These are phyloP conservation scores for Chlorella sp. DNA, from an alignment of 139 green algal species.

Conservation along the genomic window DNA sequence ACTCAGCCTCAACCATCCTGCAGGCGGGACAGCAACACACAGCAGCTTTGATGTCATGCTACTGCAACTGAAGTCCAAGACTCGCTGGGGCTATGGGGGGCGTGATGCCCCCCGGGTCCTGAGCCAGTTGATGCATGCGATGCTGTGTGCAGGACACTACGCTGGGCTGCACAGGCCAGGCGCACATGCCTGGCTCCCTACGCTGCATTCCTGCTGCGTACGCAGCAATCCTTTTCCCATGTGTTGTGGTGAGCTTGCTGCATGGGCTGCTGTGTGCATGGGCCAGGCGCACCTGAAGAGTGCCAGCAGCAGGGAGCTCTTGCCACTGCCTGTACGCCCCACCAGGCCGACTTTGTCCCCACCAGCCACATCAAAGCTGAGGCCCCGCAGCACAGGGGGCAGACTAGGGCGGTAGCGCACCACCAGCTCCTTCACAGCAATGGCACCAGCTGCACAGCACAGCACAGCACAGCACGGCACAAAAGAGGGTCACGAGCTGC, in stretches of 20 bases:
- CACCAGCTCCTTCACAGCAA: constrained; percentile 7
- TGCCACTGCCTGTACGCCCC: constrained; percentile 59
- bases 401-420: constrained; percentile 69
- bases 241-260: neutral
- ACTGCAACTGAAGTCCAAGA: neutral
- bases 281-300: constrained; percentile 65
- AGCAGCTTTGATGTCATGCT: neutral
- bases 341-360: constrained; percentile 42
- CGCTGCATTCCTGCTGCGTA: too few relatives aligned
- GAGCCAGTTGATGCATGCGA: neutral
- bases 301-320: constrained; percentile 69
- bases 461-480: constrained; percentile 58
- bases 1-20: constrained; percentile 73
- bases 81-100: too few relatives aligned
- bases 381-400: constrained; percentile 75
- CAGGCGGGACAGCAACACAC: constrained; percentile 16
- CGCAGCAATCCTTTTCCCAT: neutral
- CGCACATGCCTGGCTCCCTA: too few relatives aligned
- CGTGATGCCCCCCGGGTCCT: neutral
- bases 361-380: constrained; percentile 56
- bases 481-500: too few relatives aligned
- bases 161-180: too few relatives aligned
- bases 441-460: constrained; percentile 41
- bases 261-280: neutral
- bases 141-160: neutral